These are phyloP conservation scores for Chenopodium quinoa DNA, from an alignment of 148 eudicot genomes.

Conservation along the genomic window DNA sequence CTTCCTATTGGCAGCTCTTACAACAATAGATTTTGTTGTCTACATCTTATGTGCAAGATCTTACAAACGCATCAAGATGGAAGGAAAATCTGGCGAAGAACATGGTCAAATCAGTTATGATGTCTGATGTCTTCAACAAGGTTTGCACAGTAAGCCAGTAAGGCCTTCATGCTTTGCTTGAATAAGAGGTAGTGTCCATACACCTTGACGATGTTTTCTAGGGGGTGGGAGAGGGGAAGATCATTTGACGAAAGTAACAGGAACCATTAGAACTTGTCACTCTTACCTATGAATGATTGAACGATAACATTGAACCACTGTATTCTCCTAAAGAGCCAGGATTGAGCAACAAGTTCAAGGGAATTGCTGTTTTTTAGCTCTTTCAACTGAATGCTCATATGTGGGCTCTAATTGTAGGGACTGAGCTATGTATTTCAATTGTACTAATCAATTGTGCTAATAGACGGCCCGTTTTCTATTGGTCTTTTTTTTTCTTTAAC, in stretches of 20 bases:
- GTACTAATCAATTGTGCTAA: slow-evolving; percentile 7
- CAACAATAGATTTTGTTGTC: slow-evolving; percentile 52
- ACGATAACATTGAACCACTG: neutral
- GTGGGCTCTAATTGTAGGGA: slow-evolving; percentile 12
- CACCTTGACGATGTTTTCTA: slow-evolving; percentile 1
- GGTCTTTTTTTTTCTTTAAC: neutral
- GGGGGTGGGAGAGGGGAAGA: neutral
- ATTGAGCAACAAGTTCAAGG: slow-evolving; percentile 15
- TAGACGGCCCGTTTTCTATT: slow-evolving; percentile 1
- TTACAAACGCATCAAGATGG: slow-evolving; percentile 64
- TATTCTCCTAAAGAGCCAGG: slow-evolving; percentile 3
- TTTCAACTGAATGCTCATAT: slow-evolving; percentile 11
- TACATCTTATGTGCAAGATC: slow-evolving; percentile 63
- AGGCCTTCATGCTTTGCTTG: slow-evolving; percentile 17
- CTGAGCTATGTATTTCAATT: slow-evolving; percentile 20
- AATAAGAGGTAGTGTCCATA: slow-evolving; percentile 11
- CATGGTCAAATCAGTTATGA: slow-evolving; percentile 27
- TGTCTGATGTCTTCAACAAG: slow-evolving; percentile 21
- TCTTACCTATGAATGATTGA: slow-evolving; percentile 14
- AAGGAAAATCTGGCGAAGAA: slow-evolving; percentile 38
- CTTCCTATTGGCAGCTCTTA: slow-evolving; percentile 72
- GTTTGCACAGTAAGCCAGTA: neutral
- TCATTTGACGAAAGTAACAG: neutral
- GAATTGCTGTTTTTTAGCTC: slow-evolving; percentile 12
- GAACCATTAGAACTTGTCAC: slow-evolving; percentile 10